Evolutionary conservation across 495 filamentous ascomycete genomes (phyloP), one percentile per base, ranked within the genome.

Genomic region (Neurospora pannonica): DNA sequence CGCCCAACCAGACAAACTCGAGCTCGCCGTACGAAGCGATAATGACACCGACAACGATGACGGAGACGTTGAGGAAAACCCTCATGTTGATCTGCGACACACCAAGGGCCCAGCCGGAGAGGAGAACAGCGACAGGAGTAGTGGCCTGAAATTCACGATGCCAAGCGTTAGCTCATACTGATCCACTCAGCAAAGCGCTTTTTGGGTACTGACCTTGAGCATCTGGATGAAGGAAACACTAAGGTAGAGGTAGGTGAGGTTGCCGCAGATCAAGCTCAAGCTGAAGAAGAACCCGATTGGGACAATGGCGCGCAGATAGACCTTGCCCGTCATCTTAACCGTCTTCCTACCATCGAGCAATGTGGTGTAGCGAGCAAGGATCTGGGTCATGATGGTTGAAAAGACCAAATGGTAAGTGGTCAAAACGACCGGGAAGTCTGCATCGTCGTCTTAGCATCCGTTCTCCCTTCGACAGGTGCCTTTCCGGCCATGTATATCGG

Each of bases 161-260:
- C 28, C 78, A 71, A 62, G 37, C 4, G 75, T 83, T 74, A 86
- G 79, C 73, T 71, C 43, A 36, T 21, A 9, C 60, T 37, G 7
- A 67, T 28, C 17, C 15, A n/a, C 31, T 40, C 7, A 36, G 43
- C 8, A 46, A 10, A 31, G 28, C 28, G 48, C 75, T 62, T 82
- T 74, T 79, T 48, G 6, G 67, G 17, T 73, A 82, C 87, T 71
- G 74, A 92, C 91, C 93, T 97, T 97, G 78, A 98, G 89, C 94
- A 98, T 98, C 86, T 98, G 94, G 82, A 98, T 98, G 83, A 98
- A 98, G 62, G 94, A 89, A 75, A 97, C 94, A 79, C 91, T 93
- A 75, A 98, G 89, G 84, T 96, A 97, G 71, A 98, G 86, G 80
- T 97, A 98, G 73, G 95, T 93, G 80, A 95, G 87, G 84, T 98